Evolutionary conservation across 2,329 filamentous ascomycete species (phyloP), one percentile per base, ranked within the genome.

Genomic region (Epichloe gansuensis): DNA sequence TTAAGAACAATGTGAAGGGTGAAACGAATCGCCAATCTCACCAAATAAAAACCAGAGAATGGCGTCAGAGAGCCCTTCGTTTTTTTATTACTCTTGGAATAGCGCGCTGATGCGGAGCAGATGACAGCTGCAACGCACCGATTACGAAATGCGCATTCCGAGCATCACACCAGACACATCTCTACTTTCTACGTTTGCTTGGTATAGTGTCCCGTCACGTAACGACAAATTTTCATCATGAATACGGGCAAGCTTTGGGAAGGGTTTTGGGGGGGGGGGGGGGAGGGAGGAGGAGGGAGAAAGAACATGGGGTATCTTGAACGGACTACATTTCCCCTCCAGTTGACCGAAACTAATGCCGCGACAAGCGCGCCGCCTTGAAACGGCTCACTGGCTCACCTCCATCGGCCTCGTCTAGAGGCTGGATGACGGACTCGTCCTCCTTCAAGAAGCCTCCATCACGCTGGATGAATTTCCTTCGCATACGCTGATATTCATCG

Each of bases 361-460:
- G 75, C 31, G 76, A 75, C 52, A 88, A 68, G 56, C 81, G 76
- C 2, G 84, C 84, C 47, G 84, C 84, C 70, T 81, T 87, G 70
- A 89, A 89, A 55, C 82, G 78, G 70, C 85, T 89, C 57, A 88
- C 67, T 60, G 76, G 80, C 66, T 77, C 78, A 48, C 77, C 78
- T 44, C 81, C 80, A 47, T 84, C 78, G 27, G 78, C 74, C 59
- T 89, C 81, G 51, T 83, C 82, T 44, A 89, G 72, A 1, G 85
- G 79, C 50, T 85, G 76, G 46, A 82, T 78, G 17, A 78, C 77
- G 50, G 79, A 74, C 54, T 88, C 82, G 54, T 86, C 80, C 59
- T 89, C 80, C 53, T 80, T 77, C 60, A 85, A 70, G 65, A 95
- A 95, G 3, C 89, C 89, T 49, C 89, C 89, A 60, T 93, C 81